These are phyloP conservation scores for Magnolia changhungtana DNA, from an alignment of 164 flowering plant species.

Conservation along the genomic window DNA sequence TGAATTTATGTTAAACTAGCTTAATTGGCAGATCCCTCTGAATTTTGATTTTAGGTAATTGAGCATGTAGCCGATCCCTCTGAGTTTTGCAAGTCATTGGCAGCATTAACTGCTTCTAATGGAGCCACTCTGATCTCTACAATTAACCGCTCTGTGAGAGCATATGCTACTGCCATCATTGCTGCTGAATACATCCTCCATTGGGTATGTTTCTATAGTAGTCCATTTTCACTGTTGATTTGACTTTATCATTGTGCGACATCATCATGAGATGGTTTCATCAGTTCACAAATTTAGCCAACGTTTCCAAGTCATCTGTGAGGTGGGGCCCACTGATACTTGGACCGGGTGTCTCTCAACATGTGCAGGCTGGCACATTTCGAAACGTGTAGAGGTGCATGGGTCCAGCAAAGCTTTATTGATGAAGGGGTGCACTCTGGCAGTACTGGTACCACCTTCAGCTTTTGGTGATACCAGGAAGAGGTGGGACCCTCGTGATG, in stretches of 20 bases:
- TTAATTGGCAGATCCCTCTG: neutral
- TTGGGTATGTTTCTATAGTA: slow-evolving; percentile 54
- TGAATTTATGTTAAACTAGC: neutral
- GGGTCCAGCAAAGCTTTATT: too few relatives aligned
- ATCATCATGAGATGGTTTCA: neutral
- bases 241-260: neutral
- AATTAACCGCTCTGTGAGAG: slow-evolving; percentile 83
- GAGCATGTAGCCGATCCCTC: slow-evolving; percentile 95
- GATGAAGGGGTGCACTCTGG: too few relatives aligned
- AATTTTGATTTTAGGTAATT: slow-evolving; percentile 55
- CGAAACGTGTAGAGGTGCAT: too few relatives aligned
- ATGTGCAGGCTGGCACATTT: too few relatives aligned
- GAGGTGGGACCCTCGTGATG: too few relatives aligned
- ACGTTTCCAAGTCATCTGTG: neutral
- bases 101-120: slow-evolving; percentile 53
- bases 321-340: too few relatives aligned
- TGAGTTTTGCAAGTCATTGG: slow-evolving; percentile 88
- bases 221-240: neutral
- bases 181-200: slow-evolving; percentile 80
- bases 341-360: too few relatives aligned
- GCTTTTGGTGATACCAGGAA: too few relatives aligned
- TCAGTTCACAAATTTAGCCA: neutral
- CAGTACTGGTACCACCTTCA: too few relatives aligned
- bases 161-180: slow-evolving; percentile 79
- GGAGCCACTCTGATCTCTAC: slow-evolving; percentile 90